Percentiles rank a stretch among this genome's conserved stretches.
Conservation (phyloP, 768 basidiomycete species). For the Megacollybia marginata region DNA sequence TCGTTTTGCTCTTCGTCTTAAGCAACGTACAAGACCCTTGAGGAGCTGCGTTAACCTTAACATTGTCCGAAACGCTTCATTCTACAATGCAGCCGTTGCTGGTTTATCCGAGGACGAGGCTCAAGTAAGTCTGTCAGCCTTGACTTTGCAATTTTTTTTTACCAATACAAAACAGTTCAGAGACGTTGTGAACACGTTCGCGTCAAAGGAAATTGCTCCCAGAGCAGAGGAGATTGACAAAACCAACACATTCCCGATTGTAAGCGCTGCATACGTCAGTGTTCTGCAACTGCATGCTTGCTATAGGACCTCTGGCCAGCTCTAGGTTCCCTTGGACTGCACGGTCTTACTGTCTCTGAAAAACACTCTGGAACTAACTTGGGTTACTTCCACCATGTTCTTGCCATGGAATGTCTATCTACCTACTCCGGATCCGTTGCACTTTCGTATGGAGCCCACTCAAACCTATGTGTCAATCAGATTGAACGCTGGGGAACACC, state of each 20-base stretch:
- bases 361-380: conserved; percentile 69
- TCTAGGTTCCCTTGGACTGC: conserved; percentile 86
- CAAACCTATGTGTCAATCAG: conserved; percentile 83
- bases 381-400: conserved; percentile 81
- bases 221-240: conserved; percentile 81
- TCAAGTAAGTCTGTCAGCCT: conserved; percentile 43
- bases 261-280: conserved; percentile 23
- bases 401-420: conserved; percentile 94
- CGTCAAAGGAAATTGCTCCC: conserved; percentile 78
- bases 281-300: conserved; percentile 1
- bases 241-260: conserved; percentile 74
- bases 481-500: conserved; percentile 81
- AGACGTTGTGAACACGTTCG: conserved; percentile 71
- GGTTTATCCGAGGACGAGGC: conserved; percentile 75
- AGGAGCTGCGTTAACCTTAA: too few species aligned
- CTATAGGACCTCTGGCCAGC: conserved; percentile 79
- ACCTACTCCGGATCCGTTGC: conserved; percentile 88
- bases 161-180: conserved; percentile 52
- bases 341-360: conserved; percentile 78
- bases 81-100: conserved; percentile 66
- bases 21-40: too few species aligned
- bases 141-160: neutral
- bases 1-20: too few species aligned
- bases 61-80: conserved; percentile 31
- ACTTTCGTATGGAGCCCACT: conserved; percentile 88